Conservation (phyloP, 306 rosid genomes). For the Corylus avellana region DNA sequence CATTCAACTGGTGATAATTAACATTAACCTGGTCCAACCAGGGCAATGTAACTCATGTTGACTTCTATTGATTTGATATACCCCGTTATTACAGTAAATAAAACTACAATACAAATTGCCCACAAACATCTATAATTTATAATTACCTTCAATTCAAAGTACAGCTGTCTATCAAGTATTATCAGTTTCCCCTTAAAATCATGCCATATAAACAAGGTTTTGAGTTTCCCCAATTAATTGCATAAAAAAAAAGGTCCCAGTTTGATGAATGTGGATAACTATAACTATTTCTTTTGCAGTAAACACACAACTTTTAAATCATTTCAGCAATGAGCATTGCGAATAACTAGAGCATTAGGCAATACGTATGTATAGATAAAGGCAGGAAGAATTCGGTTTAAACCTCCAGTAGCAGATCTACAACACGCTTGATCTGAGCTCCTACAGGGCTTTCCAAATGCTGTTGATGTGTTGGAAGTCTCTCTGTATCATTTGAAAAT, state of each 20-base stretch:
- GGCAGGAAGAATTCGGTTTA: not conserved
- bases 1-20: constrained; percentile 6
- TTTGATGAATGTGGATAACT: not conserved
- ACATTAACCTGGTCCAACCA: constrained; percentile 4
- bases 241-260: not conserved
- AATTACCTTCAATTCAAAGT: not conserved
- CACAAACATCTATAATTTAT: not conserved
- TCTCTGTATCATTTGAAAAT: constrained; percentile 87
- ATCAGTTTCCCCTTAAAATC: not conserved
- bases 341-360: not conserved
- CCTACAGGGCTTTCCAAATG: constrained; percentile 77
- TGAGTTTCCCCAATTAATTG: not conserved
- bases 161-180: not conserved
- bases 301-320: not conserved
- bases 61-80: not conserved
- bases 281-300: not conserved
- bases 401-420: constrained; percentile 78
- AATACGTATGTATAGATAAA: not conserved
- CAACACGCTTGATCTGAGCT: constrained; percentile 93
- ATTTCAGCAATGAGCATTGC: not conserved
- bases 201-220: not conserved
- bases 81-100: not conserved
- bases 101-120: not conserved
- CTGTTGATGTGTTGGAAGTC: constrained; percentile 83
- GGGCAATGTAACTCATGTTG: not conserved